Percentiles rank a stretch among this genome's conserved stretches.
These are phyloP conservation scores for Grigorovia humatica DNA, from an alignment of 805 yeast genomes.

Conservation along the genomic window DNA sequence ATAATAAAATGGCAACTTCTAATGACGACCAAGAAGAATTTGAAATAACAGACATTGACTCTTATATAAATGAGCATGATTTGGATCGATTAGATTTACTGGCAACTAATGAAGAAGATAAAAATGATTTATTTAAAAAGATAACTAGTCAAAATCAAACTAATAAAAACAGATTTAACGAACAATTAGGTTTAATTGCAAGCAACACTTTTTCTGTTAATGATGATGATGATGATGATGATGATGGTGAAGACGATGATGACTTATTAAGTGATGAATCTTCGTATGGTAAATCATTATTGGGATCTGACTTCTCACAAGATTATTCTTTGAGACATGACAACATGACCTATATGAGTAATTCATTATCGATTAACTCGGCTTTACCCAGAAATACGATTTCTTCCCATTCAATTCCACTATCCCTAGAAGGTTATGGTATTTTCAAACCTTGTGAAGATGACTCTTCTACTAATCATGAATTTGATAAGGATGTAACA, in stretches of 20 bases:
- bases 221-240: neutral
- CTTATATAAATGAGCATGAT: conserved; percentile 26
- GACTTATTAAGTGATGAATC: conserved; percentile 15
- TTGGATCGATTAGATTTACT: conserved; percentile 17
- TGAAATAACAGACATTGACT: conserved; percentile 23
- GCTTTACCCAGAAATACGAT: conserved; percentile 13
- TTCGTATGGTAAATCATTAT: conserved; percentile 27
- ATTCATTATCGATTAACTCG: conserved; percentile 12
- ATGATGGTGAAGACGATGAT: neutral
- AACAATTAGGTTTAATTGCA: conserved; percentile 1
- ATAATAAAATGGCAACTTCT: neutral
- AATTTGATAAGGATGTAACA: conserved; percentile 16
- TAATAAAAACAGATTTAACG: conserved; percentile 2
- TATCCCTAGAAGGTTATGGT: conserved; percentile 16
- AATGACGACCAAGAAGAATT: conserved; percentile 5
- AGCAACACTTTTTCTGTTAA: conserved; percentile 4
- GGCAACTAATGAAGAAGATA: conserved; percentile 5
- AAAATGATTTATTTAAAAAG: conserved; percentile 3
- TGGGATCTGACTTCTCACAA: conserved; percentile 26
- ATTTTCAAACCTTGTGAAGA: conserved; percentile 20
- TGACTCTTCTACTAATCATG: conserved; percentile 14
- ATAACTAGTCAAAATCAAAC: neutral
- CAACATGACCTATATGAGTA: conserved; percentile 7
- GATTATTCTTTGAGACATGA: conserved; percentile 11
- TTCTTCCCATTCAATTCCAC: conserved; percentile 19